Evolutionary conservation across 371 early-diverging fungal genomes (phyloP).

Genomic region (Mortierella sp.): DNA sequence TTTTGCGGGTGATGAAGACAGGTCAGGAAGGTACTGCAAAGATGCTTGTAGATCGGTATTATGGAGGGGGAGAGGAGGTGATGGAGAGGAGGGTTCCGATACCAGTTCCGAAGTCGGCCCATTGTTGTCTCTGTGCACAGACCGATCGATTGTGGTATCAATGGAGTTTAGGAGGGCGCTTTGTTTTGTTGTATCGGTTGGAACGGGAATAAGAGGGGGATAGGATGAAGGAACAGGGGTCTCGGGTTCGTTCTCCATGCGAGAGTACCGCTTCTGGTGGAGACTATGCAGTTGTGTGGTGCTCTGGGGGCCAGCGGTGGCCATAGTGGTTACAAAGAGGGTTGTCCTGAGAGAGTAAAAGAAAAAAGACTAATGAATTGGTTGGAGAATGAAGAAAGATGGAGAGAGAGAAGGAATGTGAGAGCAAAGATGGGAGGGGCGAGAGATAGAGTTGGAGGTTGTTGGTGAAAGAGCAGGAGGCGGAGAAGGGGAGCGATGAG

Average conservation of each 20-base stretch:
- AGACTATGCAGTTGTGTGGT: background rate
- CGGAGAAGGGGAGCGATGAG: background rate
- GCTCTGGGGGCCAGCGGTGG: constrained; percentile 2
- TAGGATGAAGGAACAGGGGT: constrained; percentile 18
- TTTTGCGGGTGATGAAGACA: constrained; percentile 36
- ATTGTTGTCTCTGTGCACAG: background rate
- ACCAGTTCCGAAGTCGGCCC: background rate
- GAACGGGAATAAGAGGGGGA: background rate
- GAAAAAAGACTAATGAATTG: background rate
- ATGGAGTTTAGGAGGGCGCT: background rate
- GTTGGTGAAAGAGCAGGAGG: background rate
- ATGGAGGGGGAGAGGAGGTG: constrained; percentile 20
- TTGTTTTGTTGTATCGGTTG: background rate
- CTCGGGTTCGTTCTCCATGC: constrained; percentile 17
- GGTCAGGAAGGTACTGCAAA: constrained; percentile 25
- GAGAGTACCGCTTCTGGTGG: constrained; percentile 15
- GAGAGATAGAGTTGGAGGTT: background rate
- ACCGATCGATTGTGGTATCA: constrained; percentile 1
- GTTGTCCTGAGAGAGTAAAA: background rate
- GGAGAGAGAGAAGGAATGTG: background rate
- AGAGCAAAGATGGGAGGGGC: background rate
- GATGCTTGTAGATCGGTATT: constrained; percentile 17
- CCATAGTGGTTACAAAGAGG: constrained; percentile 52
- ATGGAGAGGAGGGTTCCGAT: constrained; percentile 12
- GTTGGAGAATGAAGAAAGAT: background rate